phyloP scores from a whole-genome alignment of 441 rosid species.

The Erodium chrysanthum region DNA sequence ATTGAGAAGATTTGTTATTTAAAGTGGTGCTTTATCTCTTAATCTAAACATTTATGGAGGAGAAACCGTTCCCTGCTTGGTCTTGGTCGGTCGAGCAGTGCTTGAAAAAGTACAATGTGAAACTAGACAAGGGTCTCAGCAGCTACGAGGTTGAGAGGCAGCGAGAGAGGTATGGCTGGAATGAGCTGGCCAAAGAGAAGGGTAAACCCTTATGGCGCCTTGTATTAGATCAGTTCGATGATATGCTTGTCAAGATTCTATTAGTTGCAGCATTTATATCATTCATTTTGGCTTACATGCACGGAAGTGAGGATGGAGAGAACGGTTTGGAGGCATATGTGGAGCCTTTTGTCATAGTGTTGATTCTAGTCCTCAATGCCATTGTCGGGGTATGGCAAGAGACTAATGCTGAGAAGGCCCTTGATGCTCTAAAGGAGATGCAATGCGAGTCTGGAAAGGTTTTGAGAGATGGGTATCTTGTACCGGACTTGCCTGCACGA shows the following conservation, averaged over 20 bases:
- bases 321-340: slow-evolving; percentile 35
- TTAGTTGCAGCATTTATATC: slow-evolving; percentile 32
- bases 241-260: slow-evolving; percentile 32
- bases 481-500: slow-evolving; percentile 24
- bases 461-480: slow-evolving; percentile 28
- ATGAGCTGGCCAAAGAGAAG: slow-evolving; percentile 33
- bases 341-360: slow-evolving; percentile 37
- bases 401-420: slow-evolving; percentile 38
- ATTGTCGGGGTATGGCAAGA: slow-evolving; percentile 44
- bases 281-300: slow-evolving; percentile 32
- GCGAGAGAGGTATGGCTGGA: slow-evolving; percentile 25
- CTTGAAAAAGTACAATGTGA: slow-evolving; percentile 26
- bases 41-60: slow-evolving; percentile 39
- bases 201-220: slow-evolving; percentile 27
- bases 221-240: slow-evolving; percentile 33
- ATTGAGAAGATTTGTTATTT: neutral
- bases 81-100: slow-evolving; percentile 24
- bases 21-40: neutral
- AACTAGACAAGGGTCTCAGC: slow-evolving; percentile 20
- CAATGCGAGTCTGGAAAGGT: slow-evolving; percentile 37
- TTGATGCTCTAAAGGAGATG: slow-evolving; percentile 37
- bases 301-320: slow-evolving; percentile 29
- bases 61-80: slow-evolving; percentile 38
- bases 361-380: slow-evolving; percentile 35
- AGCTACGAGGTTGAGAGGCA: slow-evolving; percentile 21